Evolutionary conservation across 2,329 filamentous ascomycete species (phyloP).

Genomic region (Beauveria bassiana): DNA sequence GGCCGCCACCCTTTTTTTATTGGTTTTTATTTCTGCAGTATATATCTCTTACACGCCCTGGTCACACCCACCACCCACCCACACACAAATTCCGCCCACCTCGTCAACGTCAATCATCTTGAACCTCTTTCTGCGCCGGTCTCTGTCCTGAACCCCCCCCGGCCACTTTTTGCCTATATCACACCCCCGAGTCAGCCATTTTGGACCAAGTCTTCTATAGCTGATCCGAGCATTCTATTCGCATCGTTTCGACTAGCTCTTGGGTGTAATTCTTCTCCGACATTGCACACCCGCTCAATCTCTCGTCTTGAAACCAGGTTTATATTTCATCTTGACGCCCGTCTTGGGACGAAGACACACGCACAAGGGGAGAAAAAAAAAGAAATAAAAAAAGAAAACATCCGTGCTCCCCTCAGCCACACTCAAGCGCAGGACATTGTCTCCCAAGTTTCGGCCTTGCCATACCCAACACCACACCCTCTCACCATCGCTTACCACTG

Average conservation of each 20-base stretch:
- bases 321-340: background rate
- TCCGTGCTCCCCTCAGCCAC: background rate
- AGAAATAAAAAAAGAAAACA: background rate
- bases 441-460: background rate
- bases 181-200: background rate
- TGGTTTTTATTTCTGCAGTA: background rate
- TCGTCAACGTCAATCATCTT: background rate
- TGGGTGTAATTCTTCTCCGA: background rate
- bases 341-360: background rate
- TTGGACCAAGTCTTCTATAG: background rate
- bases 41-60: slow-evolving; percentile 11
- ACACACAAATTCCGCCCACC: background rate
- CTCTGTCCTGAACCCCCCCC: background rate
- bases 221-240: background rate
- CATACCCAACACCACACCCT: background rate
- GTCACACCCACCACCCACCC: background rate
- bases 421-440: background rate
- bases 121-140: background rate
- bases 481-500: background rate
- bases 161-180: background rate
- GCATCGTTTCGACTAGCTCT: background rate
- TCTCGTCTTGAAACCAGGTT: background rate
- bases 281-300: background rate
- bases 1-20: background rate
- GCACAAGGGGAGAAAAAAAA: too few species aligned